Conservation (phyloP, 345 rosid species). For the Bruguiera parviflora region DNA sequence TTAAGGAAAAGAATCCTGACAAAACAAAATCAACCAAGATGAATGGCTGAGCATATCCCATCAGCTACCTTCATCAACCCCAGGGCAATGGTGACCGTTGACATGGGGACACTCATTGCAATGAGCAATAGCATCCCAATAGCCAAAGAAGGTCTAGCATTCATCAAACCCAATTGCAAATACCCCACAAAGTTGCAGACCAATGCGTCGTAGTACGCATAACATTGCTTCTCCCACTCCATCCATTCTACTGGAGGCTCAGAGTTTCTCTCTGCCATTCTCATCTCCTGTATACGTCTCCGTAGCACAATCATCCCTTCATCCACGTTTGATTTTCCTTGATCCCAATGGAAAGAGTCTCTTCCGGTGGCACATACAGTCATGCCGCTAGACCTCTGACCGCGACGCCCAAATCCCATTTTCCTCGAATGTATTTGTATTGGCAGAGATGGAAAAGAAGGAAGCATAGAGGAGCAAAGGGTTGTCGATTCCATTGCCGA, state of each 20-base stretch:
- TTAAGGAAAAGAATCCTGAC: too few relatives aligned
- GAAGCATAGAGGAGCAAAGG: slow-evolving; percentile 11
- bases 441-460: background rate
- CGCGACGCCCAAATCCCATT: background rate
- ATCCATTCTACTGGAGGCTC: slow-evolving; percentile 23
- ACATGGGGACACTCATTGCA: slow-evolving; percentile 6
- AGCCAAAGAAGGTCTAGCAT: slow-evolving; percentile 19
- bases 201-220: slow-evolving; percentile 7
- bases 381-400: background rate
- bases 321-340: slow-evolving; percentile 6
- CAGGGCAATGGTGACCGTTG: slow-evolving; percentile 3
- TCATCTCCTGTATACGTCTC: slow-evolving; percentile 23
- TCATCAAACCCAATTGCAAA: slow-evolving; percentile 17
- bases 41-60: slow-evolving; percentile 9
- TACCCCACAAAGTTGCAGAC: slow-evolving; percentile 17
- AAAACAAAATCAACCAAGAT: slow-evolving; percentile 5
- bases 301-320: slow-evolving; percentile 19
- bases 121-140: slow-evolving; percentile 9
- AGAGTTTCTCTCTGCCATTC: slow-evolving; percentile 18
- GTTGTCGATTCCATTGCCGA: slow-evolving; percentile 5
- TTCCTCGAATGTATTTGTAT: background rate
- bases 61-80: slow-evolving; percentile 3
- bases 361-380: background rate
- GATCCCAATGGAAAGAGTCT: background rate
- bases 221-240: slow-evolving; percentile 24